phyloP scores from a whole-genome alignment of 306 rosid genomes.

The Nissolia schottii region DNA sequence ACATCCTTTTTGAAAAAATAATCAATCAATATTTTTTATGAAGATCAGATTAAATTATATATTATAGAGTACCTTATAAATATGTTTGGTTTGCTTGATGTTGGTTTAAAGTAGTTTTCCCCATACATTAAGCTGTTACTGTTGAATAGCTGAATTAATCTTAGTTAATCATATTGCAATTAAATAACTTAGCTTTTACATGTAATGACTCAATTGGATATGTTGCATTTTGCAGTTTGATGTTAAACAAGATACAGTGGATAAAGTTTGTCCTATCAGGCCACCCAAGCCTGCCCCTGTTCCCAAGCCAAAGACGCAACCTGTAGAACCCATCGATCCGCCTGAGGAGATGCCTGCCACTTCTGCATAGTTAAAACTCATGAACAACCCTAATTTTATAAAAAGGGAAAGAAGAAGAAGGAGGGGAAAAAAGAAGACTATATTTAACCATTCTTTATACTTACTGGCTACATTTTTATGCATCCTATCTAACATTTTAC shows the following conservation, averaged over 20 bases:
- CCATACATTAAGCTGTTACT: background rate
- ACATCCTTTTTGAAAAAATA: background rate
- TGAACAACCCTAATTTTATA: background rate
- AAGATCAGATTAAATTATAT: background rate
- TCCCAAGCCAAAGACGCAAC: slow-evolving; percentile 40
- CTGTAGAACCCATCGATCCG: slow-evolving; percentile 23
- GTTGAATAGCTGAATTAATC: background rate
- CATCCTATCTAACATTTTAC: background rate
- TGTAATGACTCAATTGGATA: background rate
- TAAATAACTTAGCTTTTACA: background rate
- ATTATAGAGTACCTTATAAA: background rate
- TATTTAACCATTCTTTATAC: slow-evolving; percentile 22
- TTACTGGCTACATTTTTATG: background rate
- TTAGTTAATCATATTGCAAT: background rate
- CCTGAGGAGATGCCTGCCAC: slow-evolving; percentile 44
- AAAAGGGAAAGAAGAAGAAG: too few species aligned
- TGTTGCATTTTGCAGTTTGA: slow-evolving; percentile 56
- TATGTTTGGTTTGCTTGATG: background rate
- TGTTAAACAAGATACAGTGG: slow-evolving; percentile 37
- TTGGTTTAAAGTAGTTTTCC: background rate
- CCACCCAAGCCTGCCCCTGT: slow-evolving; percentile 49
- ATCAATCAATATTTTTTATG: background rate
- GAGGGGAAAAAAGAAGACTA: background rate
- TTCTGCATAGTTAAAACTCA: slow-evolving; percentile 49
- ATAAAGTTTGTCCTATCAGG: slow-evolving; percentile 68